Evolutionary conservation across 768 basidiomycete genomes (phyloP).

Genomic region (Tulasnella calospora): DNA sequence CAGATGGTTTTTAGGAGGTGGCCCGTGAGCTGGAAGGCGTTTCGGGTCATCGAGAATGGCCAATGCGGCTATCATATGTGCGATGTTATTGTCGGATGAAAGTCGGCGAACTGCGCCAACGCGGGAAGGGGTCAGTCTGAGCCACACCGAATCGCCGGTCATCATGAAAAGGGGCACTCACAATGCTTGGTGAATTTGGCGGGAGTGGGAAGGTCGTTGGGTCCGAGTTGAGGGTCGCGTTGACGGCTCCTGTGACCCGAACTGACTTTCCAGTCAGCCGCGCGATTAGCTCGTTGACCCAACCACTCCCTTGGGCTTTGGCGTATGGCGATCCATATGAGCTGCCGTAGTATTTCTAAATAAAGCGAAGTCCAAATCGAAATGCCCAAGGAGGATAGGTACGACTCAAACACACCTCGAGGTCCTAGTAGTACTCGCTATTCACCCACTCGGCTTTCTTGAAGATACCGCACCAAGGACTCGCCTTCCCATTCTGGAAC

Average conservation of each 20-base stretch:
- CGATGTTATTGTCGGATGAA: slow-evolving; percentile 27
- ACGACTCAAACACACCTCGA: neutral
- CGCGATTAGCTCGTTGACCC: slow-evolving; percentile 27
- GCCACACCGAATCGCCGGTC: neutral
- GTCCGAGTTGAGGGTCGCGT: slow-evolving; percentile 21
- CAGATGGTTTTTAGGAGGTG: neutral
- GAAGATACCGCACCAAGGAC: slow-evolving; percentile 23
- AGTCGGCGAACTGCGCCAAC: slow-evolving; percentile 24
- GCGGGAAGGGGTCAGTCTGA: neutral
- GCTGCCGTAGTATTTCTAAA: slow-evolving; percentile 20
- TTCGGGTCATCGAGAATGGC: slow-evolving; percentile 17
- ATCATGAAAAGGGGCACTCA: neutral
- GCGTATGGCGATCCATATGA: neutral
- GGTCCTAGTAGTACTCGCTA: slow-evolving; percentile 22
- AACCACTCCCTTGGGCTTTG: slow-evolving; percentile 16
- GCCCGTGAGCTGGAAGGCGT: neutral
- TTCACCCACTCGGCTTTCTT: slow-evolving; percentile 4
- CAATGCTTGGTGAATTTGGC: slow-evolving; percentile 12
- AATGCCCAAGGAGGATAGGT: neutral
- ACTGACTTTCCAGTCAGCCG: slow-evolving; percentile 26
- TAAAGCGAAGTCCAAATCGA: neutral
- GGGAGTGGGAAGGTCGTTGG: slow-evolving; percentile 26
- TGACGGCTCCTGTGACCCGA: slow-evolving; percentile 8
- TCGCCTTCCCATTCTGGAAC: neutral
- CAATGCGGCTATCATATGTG: slow-evolving; percentile 24